Conservation (phyloP, 257 asterid genomes). For the Solanum lycopersicoides region DNA sequence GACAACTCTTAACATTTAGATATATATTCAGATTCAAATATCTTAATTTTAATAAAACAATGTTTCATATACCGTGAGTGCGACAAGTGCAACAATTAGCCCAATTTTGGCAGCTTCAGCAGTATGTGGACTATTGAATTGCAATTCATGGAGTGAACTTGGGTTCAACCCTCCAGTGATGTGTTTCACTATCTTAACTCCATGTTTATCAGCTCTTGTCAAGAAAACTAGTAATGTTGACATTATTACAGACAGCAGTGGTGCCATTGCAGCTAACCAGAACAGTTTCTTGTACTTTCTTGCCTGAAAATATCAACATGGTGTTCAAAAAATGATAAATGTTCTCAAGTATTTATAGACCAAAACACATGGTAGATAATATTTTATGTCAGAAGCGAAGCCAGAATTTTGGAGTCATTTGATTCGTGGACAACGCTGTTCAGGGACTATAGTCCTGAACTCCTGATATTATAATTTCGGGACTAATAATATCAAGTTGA, state of each 20-base stretch:
- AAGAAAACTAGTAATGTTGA: constrained; percentile 24
- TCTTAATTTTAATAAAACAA: not conserved
- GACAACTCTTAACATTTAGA: not conserved
- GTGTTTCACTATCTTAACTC: constrained; percentile 28
- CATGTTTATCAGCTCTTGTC: constrained; percentile 31
- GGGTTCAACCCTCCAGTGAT: constrained; percentile 29
- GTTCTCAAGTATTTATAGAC: not conserved
- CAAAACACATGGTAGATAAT: not conserved
- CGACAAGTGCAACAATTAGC: constrained; percentile 16
- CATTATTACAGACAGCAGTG: constrained; percentile 21
- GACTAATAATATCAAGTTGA: not conserved
- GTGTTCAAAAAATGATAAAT: not conserved
- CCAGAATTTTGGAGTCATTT: not conserved
- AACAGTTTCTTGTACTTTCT: constrained; percentile 24
- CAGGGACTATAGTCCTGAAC: not conserved
- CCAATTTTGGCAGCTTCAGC: constrained; percentile 24
- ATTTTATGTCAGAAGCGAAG: not conserved
- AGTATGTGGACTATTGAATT: constrained; percentile 17
- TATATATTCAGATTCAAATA: not conserved
- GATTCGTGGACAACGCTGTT: not conserved
- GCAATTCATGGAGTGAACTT: constrained; percentile 13
- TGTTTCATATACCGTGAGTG: constrained; percentile 12
- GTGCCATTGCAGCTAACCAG: constrained; percentile 35
- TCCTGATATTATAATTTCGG: not conserved
- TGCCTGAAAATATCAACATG: constrained; percentile 10